Evolutionary conservation across 306 rosid species (phyloP), one percentile per base, ranked within the genome.

Genomic region (Lathyrus tuberosus): DNA sequence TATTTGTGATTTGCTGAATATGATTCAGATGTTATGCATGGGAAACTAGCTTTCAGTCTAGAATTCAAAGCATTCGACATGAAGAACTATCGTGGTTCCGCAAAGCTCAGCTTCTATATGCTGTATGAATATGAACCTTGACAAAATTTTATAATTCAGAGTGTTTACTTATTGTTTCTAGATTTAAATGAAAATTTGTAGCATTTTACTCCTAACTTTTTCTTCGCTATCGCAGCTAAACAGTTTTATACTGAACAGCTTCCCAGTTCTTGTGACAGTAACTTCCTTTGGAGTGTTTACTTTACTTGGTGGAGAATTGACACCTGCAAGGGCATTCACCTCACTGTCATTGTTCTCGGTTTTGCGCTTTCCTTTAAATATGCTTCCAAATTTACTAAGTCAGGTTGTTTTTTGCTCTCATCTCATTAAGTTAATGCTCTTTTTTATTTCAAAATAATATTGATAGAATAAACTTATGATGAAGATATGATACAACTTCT

Each of bases 271-370:
- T 71, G 93, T 92, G 77, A 85, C 96, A 17, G 86, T 88, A 49
- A 78, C 82, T 57, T 79, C 96, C 54, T 92, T 92, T 22, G 92
- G 98, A 73, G 44, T 67, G 73, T 92, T 92, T 81, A 88, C 93
- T 62, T 71, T 88, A 76, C 88, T 88, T 76, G 98, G 98, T 43
- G 96, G 96, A 46, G 79, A 90, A 18, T 72, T 92, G 79, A 90
- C 98, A 62, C 96, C 98, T 53, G 81, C 98, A 47, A 86, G 89
- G 64, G 96, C 98, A 52, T 92, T 92, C 71, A 90, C 98, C 58
- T 89, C 98, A 30, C 85, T 90, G 31, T 88, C 98, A 46, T 85
- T 92, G 26, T 92, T 90, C 64, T 71, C 98, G 2, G 81, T 92
- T 70, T 70, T 92, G 76, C 88, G 93, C 35, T 73, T 17, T 81